Conservation (phyloP, 2,329 filamentous ascomycete species). For the Thermothelomyces thermophilus region DNA sequence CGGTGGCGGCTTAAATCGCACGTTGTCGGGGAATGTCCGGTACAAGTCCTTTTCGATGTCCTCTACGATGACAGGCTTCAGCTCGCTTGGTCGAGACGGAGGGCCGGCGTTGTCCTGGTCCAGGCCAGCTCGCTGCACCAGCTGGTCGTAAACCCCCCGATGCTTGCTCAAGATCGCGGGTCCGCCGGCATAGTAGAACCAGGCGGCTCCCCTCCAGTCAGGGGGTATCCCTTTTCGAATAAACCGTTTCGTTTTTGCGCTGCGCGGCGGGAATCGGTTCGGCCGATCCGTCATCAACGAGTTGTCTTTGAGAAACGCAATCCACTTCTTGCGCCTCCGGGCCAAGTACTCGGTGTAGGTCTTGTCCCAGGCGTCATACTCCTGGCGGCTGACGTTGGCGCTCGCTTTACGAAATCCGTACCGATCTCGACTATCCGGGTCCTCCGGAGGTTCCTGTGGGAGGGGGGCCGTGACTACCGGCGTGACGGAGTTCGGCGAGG, state of each 20-base stretch:
- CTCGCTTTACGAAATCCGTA: conserved; percentile 91
- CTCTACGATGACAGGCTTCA: conserved; percentile 70
- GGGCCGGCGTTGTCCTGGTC: conserved; percentile 16
- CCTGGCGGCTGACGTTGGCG: conserved; percentile 65
- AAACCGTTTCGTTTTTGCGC: conserved; percentile 80
- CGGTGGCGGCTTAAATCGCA: conserved; percentile 62
- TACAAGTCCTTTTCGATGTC: conserved; percentile 91
- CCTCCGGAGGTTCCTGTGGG: conserved; percentile 37
- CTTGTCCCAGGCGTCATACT: conserved; percentile 77
- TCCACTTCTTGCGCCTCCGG: conserved; percentile 76
- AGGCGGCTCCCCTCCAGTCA: conserved; percentile 89
- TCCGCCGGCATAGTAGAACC: conserved; percentile 94
- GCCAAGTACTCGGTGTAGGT: conserved; percentile 69
- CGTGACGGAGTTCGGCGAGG: conserved; percentile 14
- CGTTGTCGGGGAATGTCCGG: conserved; percentile 90
- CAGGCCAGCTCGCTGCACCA: conserved; percentile 48
- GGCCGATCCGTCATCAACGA: conserved; percentile 66
- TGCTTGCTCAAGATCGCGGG: conserved; percentile 71
- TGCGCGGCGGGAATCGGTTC: conserved; percentile 70
- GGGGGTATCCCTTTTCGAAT: conserved; percentile 90
- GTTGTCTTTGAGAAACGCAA: conserved; percentile 66
- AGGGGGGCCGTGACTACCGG: conserved; percentile 25
- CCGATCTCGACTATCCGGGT: conserved; percentile 58
- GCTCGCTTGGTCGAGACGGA: conserved; percentile 30
- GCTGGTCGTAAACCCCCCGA: conserved; percentile 65